Conservation (phyloP, 1,284 basidiomycete genomes). For the Fomitopsis pinicola region DNA sequence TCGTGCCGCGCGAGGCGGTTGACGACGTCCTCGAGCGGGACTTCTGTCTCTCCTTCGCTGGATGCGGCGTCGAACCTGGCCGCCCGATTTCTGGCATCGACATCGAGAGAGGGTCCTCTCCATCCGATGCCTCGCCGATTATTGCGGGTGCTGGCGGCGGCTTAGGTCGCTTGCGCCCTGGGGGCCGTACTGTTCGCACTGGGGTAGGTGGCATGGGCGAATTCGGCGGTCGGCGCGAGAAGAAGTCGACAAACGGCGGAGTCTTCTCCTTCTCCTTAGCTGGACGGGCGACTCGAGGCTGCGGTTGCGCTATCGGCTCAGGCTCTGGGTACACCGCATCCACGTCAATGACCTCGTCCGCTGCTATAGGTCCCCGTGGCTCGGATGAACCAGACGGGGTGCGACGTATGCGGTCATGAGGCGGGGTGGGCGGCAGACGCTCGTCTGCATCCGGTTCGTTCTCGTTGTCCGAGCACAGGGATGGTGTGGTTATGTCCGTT, state of each 20-base stretch:
- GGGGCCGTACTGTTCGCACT: conserved; percentile 52
- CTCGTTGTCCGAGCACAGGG: conserved; percentile 60
- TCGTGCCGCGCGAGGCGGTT: conserved; percentile 5
- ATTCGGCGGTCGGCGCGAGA: conserved; percentile 54
- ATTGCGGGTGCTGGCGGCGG: background rate
- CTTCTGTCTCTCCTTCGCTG: background rate
- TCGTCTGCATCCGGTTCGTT: conserved; percentile 36
- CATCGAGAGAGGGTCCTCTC: conserved; percentile 20
- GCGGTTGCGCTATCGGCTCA: conserved; percentile 4
- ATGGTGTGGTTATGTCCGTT: conserved; percentile 47
- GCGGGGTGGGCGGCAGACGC: conserved; percentile 8
- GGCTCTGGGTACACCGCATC: conserved; percentile 11
- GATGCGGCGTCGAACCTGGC: background rate
- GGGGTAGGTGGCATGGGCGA: conserved; percentile 56
- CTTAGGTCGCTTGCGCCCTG: conserved; percentile 31
- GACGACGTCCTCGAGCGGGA: conserved; percentile 6
- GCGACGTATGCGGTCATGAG: background rate
- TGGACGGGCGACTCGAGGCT: background rate
- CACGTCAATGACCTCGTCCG: conserved; percentile 19
- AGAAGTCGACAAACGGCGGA: conserved; percentile 28
- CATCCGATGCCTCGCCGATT: conserved; percentile 8
- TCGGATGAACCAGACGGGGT: background rate
- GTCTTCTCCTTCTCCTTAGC: conserved; percentile 3
- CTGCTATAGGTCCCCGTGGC: background rate
- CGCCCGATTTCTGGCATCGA: background rate